Conservation (phyloP, 169 alveolate species). For the Eimeria acervulina region DNA sequence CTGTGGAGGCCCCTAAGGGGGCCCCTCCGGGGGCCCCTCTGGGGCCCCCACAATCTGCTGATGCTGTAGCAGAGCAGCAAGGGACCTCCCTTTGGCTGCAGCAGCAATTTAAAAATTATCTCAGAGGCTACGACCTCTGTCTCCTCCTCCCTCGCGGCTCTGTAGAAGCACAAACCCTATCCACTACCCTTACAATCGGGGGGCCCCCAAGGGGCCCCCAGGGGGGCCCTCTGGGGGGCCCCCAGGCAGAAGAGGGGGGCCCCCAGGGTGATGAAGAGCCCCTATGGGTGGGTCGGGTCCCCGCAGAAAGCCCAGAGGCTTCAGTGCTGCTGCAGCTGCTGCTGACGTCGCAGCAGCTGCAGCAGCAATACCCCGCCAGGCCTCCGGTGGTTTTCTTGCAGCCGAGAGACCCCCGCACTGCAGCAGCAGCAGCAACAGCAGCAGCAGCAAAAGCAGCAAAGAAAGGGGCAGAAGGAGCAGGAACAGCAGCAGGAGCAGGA, state of each 20-base stretch:
- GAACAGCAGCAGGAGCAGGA: too few species aligned
- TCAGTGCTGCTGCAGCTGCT: neutral
- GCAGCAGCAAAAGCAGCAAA: too few species aligned
- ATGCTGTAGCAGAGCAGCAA: neutral
- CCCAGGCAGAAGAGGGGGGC: neutral
- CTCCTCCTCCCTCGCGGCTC: neutral
- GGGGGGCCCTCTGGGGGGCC: neutral
- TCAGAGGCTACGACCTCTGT: neutral
- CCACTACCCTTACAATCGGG: neutral
- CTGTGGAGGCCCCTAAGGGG: neutral
- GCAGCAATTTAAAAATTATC: neutral
- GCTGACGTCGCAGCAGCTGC: neutral
- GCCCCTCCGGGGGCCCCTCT: slow-evolving; percentile 6
- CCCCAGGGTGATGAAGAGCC: neutral
- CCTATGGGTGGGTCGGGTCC: neutral
- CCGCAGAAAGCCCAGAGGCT: neutral
- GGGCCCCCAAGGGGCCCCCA: too few species aligned
- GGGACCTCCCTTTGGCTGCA: neutral
- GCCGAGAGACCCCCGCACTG: neutral
- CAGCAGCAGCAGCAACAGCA: neutral
- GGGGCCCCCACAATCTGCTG: neutral
- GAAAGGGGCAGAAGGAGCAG: too few species aligned
- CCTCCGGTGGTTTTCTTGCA: neutral
- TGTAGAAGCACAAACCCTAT: neutral
- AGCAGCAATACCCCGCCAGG: slow-evolving; percentile 22